Evolutionary conservation across 208 protist genomes (phyloP), one percentile per base, ranked within the genome.

Genomic region (Acanthamoeba lenticulata): DNA sequence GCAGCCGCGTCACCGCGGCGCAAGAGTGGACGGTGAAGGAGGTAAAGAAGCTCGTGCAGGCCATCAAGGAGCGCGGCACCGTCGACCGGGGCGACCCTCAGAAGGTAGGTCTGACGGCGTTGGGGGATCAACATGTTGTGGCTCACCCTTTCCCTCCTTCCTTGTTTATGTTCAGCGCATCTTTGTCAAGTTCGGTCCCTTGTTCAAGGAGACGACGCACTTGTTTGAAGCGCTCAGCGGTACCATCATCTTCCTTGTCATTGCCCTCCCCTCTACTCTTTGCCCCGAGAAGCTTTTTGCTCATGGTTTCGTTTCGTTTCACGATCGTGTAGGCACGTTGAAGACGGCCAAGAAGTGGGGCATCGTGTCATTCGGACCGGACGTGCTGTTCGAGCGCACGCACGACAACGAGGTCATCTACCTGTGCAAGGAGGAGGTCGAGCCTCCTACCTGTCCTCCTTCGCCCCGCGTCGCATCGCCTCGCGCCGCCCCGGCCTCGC

Each of bases 271-370:
- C 49, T 24, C 49, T 19, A 57, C 49, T 57, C 19, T 19, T 19
- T 57, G 19, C 19, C 19, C 49, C 19, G 49, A 57, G 9, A 57
- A 24, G 19, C 19, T 57, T 57, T 19, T 57, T 19, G 9, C 49
- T 57, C 49, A 24, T 19, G 9, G 13, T 57, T 19, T 57, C 49
- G 9, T 19, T 57, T 19, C 19, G 13, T 57, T 19, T 57, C 49
- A 24, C 49, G 9, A 9, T 57, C 49, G 13, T 19, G 9, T 57
- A 57, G 49, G 65, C 29, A 74, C 65, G 65, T 34, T 74, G 24
- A 74, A 74, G 36, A 74, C 65, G 65, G 65, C 65, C 65, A 74
- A 74, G 65, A 74, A 74, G 36, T 74, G 65, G 65, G 65, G 65
- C 36, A 44, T 74, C 65, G 65, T 74, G 65, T 74, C 65, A 34